Conservation (phyloP, 257 asterid genomes). For the Nicotiana paniculata region DNA sequence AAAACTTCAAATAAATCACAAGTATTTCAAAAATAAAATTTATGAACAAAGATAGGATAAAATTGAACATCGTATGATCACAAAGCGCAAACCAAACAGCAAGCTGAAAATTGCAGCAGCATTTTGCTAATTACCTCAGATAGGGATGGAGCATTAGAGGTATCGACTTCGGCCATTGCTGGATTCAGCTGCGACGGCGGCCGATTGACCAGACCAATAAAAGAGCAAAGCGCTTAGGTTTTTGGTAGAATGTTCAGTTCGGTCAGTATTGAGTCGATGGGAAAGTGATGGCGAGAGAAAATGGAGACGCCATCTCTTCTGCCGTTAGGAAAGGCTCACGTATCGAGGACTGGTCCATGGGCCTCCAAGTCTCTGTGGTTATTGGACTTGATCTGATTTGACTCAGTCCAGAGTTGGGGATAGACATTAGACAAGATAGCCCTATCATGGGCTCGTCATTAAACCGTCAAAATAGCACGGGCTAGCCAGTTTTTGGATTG, state of each 20-base stretch:
- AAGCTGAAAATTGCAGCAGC: neutral
- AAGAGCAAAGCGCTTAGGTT: neutral
- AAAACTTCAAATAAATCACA: neutral
- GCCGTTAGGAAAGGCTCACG: neutral
- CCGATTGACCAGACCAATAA: neutral
- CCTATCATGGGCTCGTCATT: too few relatives aligned
- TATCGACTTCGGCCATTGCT: constrained; percentile 52
- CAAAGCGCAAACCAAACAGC: neutral
- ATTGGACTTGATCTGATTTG: neutral
- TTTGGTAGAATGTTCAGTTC: neutral
- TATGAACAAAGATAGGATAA: neutral
- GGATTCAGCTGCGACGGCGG: constrained; percentile 7
- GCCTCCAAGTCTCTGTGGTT: neutral
- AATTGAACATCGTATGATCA: too few relatives aligned
- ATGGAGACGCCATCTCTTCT: neutral
- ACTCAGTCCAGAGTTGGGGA: too few relatives aligned
- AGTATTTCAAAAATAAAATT: neutral
- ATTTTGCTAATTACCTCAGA: constrained; percentile 34
- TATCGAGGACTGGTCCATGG: constrained; percentile 4
- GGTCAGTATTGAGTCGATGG: neutral
- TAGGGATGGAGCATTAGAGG: constrained; percentile 38
- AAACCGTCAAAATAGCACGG: too few relatives aligned
- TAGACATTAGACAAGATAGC: too few relatives aligned
- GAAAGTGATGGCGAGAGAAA: neutral
- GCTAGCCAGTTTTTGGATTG: too few relatives aligned